Percentiles rank a stretch among this genome's conserved stretches.
Conservation (phyloP, 768 basidiomycete genomes). For the Boletus rubroflammeus region DNA sequence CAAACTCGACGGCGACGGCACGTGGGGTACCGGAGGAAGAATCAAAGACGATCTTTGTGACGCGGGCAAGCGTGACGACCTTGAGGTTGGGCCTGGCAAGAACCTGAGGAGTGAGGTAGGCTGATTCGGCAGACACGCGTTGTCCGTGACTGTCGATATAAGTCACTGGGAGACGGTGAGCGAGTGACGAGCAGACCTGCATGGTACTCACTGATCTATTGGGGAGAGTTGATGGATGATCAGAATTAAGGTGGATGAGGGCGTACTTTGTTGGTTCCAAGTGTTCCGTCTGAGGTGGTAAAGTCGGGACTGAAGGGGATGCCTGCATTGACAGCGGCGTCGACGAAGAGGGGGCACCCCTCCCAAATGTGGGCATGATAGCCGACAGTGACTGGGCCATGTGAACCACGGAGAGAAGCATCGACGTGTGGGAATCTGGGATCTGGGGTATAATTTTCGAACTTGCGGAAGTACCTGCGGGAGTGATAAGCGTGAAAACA, state of each 20-base stretch:
- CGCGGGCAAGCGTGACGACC: conserved; percentile 53
- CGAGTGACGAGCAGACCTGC: not conserved
- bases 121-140: conserved; percentile 61
- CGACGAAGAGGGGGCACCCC: conserved; percentile 49
- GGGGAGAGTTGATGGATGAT: not conserved
- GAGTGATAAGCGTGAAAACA: not conserved
- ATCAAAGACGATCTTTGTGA: conserved; percentile 58
- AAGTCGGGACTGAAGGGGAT: conserved; percentile 55
- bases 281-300: conserved; percentile 51
- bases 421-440: conserved; percentile 50
- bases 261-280: conserved; percentile 60
- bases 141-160: conserved; percentile 51
- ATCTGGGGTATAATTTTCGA: conserved; percentile 56
- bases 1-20: conserved; percentile 63
- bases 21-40: conserved; percentile 36
- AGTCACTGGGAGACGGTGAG: conserved; percentile 48
- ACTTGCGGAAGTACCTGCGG: conserved; percentile 64
- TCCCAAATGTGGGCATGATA: conserved; percentile 48
- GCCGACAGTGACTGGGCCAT: conserved; percentile 59
- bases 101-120: conserved; percentile 64
- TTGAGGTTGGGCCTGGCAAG: conserved; percentile 63
- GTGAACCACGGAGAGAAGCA: conserved; percentile 40
- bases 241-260: not conserved
- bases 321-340: conserved; percentile 48
- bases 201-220: conserved; percentile 41